Evolutionary conservation across 306 rosid genomes (phyloP).

Genomic region (Casuarina glauca): DNA sequence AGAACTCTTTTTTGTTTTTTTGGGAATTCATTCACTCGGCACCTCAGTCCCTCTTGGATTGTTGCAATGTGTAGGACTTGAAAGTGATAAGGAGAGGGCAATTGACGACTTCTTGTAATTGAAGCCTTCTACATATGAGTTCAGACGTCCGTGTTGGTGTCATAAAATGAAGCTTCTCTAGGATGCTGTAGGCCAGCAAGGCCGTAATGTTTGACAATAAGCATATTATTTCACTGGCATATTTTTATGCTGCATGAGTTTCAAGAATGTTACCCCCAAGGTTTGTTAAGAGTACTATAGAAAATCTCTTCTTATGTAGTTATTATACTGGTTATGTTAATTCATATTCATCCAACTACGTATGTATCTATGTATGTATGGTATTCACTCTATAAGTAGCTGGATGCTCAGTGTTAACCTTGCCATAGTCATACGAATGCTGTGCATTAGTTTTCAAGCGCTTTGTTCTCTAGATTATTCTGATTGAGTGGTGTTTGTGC

Average conservation of each 20-base stretch:
- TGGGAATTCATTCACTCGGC: no score
- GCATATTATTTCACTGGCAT: background rate
- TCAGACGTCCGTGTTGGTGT: constrained; percentile 41
- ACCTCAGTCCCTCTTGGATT: no score
- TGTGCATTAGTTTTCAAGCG: background rate
- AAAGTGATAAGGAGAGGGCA: no score
- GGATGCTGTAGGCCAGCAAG: no score
- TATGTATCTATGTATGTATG: background rate
- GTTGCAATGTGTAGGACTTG: no score
- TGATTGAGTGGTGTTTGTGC: background rate
- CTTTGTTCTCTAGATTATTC: background rate
- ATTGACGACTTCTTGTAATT: no score
- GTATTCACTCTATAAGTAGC: background rate
- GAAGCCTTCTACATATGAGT: no score
- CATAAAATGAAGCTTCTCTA: background rate
- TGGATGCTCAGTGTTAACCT: background rate
- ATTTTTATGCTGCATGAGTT: background rate
- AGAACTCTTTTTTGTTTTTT: no score
- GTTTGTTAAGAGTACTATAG: background rate
- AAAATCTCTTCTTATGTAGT: background rate
- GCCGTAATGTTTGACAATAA: background rate
- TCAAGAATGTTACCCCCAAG: background rate
- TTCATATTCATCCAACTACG: background rate
- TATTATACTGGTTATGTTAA: background rate
- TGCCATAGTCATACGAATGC: background rate